Evolutionary conservation across 495 filamentous ascomycete species (phyloP), one percentile per base, ranked within the genome.

Genomic region (Penicillium malachiteum): DNA sequence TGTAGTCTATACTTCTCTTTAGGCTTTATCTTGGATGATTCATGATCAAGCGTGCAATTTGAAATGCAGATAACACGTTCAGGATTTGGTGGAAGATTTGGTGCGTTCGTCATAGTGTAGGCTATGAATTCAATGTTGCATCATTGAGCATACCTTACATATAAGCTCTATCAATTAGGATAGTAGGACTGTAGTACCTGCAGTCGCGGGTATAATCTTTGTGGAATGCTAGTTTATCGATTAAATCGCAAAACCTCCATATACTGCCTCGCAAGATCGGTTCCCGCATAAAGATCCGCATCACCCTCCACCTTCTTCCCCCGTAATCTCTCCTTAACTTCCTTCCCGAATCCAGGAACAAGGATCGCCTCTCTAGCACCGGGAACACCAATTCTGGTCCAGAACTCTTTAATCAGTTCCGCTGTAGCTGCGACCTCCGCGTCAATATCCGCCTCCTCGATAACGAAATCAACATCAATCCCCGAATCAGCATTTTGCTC

Each of bases 181-280:
- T 33, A 31, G n/a, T 33, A 37, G 34, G 34, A 37, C 13, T 17
- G 12, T 1, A 30, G 21, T 14, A 10, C 21, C 30, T 33, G 44
- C 18, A 40, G 12, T 7, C 11, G 3, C 39, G 32, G 32, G 12
- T n/a, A 42, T 8, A 42, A 17, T 14, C n/a, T 26, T 26, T 14
- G 3, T 42, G 18, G 3, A 21, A 10, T 9, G 8, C 14, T 14
- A 34, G 13, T 64, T 42, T 56, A 78, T 41, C 76, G 71, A 58
- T 78, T 77, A 50, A 78, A 77, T 40, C 76, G 64, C 49, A 77
- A 64, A 34, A 77, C 72, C 64, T 78, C 75, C 76, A 77, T 76
- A 55, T 72, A 77, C 56, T 78, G 76, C 54, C 74, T 73, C 13
- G 76, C 76, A 55, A 76, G 53, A 70, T 78, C 76, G 21, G 68